A percentile compares a stretch with the other conserved stretches of the same genome.
These are phyloP conservation scores for Zygosaccharomyces pseudorouxii DNA, from an alignment of 805 yeast species.

Conservation along the genomic window DNA sequence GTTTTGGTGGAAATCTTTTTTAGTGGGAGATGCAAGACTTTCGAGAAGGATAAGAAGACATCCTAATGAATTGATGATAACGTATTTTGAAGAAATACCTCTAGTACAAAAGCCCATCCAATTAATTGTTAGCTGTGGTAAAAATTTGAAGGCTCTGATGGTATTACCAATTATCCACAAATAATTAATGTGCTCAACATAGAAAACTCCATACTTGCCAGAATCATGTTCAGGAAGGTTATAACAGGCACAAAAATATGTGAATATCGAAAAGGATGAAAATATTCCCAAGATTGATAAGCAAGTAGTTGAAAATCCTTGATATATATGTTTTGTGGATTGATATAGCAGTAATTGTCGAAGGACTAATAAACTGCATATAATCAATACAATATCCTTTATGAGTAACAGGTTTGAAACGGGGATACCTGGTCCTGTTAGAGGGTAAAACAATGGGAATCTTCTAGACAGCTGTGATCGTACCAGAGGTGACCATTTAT, in stretches of 20 bases:
- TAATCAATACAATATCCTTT: slow-evolving; percentile 15
- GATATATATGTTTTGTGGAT: slow-evolving; percentile 36
- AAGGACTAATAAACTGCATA: slow-evolving; percentile 19
- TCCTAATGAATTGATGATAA: slow-evolving; percentile 13
- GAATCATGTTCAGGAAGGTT: slow-evolving; percentile 20
- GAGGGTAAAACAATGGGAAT: slow-evolving; percentile 34
- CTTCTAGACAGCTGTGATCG: slow-evolving; percentile 30
- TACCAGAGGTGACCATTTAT: slow-evolving; percentile 23
- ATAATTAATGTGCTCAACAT: slow-evolving; percentile 41
- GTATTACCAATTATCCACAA: slow-evolving; percentile 38
- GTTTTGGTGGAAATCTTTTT: slow-evolving; percentile 14
- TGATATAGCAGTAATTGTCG: slow-evolving; percentile 31
- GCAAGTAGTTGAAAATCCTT: slow-evolving; percentile 33
- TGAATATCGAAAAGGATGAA: slow-evolving; percentile 16
- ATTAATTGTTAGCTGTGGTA: slow-evolving; percentile 43
- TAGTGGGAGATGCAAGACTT: background rate
- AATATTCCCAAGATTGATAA: slow-evolving; percentile 4
- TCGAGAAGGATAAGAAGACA: slow-evolving; percentile 8
- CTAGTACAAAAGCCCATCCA: slow-evolving; percentile 36
- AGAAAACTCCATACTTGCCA: slow-evolving; percentile 34
- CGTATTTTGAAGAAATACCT: slow-evolving; percentile 30
- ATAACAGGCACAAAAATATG: slow-evolving; percentile 20
- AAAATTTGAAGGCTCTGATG: slow-evolving; percentile 25
- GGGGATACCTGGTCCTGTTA: slow-evolving; percentile 17
- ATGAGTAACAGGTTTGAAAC: slow-evolving; percentile 22